phyloP scores from a whole-genome alignment of 805 yeast species.

The Zygosaccharomyces rouxii region DNA sequence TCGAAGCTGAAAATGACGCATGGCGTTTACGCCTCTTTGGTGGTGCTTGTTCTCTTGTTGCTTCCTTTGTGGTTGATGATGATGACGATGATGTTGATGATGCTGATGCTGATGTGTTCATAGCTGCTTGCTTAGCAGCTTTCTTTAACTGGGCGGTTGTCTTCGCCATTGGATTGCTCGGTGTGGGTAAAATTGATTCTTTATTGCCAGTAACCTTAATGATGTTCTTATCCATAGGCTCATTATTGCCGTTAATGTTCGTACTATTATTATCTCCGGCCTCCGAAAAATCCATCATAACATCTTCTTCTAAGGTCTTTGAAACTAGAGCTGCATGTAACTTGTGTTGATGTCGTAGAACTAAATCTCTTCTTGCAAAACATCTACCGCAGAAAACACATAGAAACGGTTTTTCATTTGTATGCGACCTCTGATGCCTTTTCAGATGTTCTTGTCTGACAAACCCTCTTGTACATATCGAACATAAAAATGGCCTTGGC shows the following conservation, averaged over 20 bases:
- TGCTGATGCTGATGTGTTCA: not conserved
- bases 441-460: constrained; percentile 92
- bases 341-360: constrained; percentile 91
- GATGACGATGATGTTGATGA: constrained; percentile 6
- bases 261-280: constrained; percentile 22
- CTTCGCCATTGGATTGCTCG: constrained; percentile 26
- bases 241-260: constrained; percentile 9
- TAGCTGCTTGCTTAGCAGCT: constrained; percentile 22
- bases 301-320: constrained; percentile 19
- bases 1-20: constrained; percentile 43
- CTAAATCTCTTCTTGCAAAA: constrained; percentile 85
- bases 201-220: constrained; percentile 39
- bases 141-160: constrained; percentile 33
- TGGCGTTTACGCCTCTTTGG: constrained; percentile 36
- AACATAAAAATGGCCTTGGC: constrained; percentile 89
- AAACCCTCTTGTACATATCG: constrained; percentile 90
- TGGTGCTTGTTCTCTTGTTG: constrained; percentile 2
- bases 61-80: constrained; percentile 5
- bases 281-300: constrained; percentile 8
- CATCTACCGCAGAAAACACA: constrained; percentile 96
- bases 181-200: constrained; percentile 37
- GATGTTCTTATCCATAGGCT: constrained; percentile 33
- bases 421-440: constrained; percentile 90
- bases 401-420: constrained; percentile 93
- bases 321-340: constrained; percentile 57